Conservation (phyloP, 768 basidiomycete genomes). For the Porphyrellus cyaneotinctus region DNA sequence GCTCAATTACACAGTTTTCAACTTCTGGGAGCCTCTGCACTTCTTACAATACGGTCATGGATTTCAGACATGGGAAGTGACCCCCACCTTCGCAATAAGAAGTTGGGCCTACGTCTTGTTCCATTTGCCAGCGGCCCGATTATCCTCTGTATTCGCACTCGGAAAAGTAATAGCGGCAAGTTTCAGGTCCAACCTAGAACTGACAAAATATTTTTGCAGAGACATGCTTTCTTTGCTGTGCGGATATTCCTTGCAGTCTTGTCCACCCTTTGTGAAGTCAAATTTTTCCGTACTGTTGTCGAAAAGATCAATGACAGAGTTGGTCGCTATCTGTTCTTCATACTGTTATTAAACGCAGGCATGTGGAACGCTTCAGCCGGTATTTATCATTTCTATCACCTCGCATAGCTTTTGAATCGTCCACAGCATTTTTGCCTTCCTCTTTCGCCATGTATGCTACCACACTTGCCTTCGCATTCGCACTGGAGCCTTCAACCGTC, state of each 20-base stretch:
- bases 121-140: conserved; percentile 63
- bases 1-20: conserved; percentile 66
- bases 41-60: conserved; percentile 81
- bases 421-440: conserved; percentile 85
- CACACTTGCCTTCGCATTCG: conserved; percentile 72
- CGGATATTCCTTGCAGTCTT: conserved; percentile 74
- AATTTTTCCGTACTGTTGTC: conserved; percentile 75
- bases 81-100: conserved; percentile 85
- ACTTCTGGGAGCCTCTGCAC: conserved; percentile 98
- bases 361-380: conserved; percentile 93
- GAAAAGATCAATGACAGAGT: conserved; percentile 84
- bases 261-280: conserved; percentile 73
- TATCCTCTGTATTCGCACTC: conserved; percentile 55
- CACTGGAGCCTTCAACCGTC: conserved; percentile 53
- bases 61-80: conserved; percentile 98
- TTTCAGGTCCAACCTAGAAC: neutral
- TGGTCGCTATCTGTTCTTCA: conserved; percentile 91
- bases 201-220: conserved; percentile 42
- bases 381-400: conserved; percentile 26
- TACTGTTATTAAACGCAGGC: conserved; percentile 79
- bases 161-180: conserved; percentile 58
- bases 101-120: conserved; percentile 92
- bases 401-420: conserved; percentile 11
- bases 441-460: conserved; percentile 92
- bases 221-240: conserved; percentile 84